phyloP scores from a whole-genome alignment of 768 basidiomycete genomes.

The Mycena venus region DNA sequence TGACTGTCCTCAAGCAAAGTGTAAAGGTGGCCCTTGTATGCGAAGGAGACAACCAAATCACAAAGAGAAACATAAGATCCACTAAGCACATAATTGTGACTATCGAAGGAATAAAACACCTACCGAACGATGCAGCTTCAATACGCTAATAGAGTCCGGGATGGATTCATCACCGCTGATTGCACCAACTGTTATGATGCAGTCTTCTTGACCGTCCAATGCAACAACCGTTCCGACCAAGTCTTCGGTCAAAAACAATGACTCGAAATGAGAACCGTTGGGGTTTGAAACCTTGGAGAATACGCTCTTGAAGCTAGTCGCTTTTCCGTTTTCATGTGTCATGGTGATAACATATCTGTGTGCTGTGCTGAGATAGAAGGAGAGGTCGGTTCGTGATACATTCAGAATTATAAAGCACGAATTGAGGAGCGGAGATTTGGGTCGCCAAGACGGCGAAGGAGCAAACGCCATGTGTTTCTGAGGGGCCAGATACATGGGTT shows the following conservation, averaged over 20 bases:
- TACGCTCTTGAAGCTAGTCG: background rate
- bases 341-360: constrained; percentile 22
- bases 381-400: too few species aligned
- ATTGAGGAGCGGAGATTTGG: background rate
- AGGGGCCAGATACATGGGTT: constrained; percentile 7
- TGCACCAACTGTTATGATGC: background rate
- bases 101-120: background rate
- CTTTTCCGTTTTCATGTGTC: constrained; percentile 8
- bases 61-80: background rate
- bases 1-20: constrained; percentile 12
- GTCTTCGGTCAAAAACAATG: constrained; percentile 16
- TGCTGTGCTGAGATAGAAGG: background rate
- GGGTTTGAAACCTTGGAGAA: background rate
- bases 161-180: background rate
- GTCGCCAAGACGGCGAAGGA: background rate
- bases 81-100: background rate
- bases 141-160: background rate
- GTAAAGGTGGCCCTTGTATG: constrained; percentile 25
- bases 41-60: background rate
- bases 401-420: background rate
- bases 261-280: background rate
- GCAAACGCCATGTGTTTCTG: background rate
- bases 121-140: background rate
- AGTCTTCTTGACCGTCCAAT: background rate
- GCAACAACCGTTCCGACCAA: constrained; percentile 5